phyloP scores from a whole-genome alignment of 805 yeast species.

The Saccharomycopsis fermentans region DNA sequence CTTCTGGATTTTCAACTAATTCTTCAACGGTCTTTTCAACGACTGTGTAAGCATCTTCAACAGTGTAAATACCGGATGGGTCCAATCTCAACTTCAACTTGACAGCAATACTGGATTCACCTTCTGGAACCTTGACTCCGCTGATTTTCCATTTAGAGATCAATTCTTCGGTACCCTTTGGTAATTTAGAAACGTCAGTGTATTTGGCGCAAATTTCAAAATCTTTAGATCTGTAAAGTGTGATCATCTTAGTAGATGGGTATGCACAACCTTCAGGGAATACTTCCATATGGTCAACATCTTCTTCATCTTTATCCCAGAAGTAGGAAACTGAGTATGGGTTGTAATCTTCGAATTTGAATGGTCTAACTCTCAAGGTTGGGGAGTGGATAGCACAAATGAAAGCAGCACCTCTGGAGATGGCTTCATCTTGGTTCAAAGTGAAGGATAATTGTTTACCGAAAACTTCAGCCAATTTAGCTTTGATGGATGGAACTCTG shows the following conservation, averaged over 20 bases:
- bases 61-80: constrained; percentile 89
- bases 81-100: constrained; percentile 95
- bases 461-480: constrained; percentile 67
- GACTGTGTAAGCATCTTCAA: constrained; percentile 90
- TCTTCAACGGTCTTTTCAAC: constrained; percentile 88
- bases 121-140: constrained; percentile 76
- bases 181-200: constrained; percentile 65
- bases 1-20: constrained; percentile 43
- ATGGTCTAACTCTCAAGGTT: constrained; percentile 95
- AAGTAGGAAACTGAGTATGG: constrained; percentile 84
- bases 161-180: constrained; percentile 50
- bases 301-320: constrained; percentile 93
- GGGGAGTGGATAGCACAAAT: constrained; percentile 99
- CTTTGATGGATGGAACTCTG: constrained; percentile 91
- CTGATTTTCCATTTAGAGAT: constrained; percentile 80
- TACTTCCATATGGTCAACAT: constrained; percentile 84
- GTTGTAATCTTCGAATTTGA: constrained; percentile 94
- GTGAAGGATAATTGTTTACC: constrained; percentile 85
- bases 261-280: constrained; percentile 87
- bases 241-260: constrained; percentile 94
- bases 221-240: constrained; percentile 84
- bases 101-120: constrained; percentile 68
- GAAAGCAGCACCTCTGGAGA: constrained; percentile 98
- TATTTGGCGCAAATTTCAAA: constrained; percentile 80
- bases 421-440: constrained; percentile 97